Percentiles rank a stretch among this genome's conserved stretches.
These are phyloP conservation scores for Beauveria medogensis DNA, from an alignment of 2,329 filamentous ascomycete genomes.

Conservation along the genomic window DNA sequence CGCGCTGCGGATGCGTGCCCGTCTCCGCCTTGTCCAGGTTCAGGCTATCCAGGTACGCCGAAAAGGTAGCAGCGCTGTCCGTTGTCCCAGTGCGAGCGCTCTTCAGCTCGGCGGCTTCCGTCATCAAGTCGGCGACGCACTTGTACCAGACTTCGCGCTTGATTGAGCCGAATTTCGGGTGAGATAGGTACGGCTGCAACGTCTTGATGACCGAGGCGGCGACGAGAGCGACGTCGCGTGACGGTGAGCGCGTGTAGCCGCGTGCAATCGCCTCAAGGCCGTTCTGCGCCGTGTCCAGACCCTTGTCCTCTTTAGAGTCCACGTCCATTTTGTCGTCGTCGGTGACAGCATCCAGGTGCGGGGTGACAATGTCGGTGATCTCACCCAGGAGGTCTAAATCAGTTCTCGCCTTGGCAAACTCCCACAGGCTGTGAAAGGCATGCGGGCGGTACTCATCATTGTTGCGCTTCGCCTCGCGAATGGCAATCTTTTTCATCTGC, in stretches of 20 bases:
- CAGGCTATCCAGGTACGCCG: slow-evolving; percentile 38
- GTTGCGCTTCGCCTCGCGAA: slow-evolving; percentile 85
- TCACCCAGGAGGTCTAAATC: slow-evolving; percentile 65
- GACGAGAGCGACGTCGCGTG: slow-evolving; percentile 28
- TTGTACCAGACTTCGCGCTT: slow-evolving; percentile 46
- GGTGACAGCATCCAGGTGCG: slow-evolving; percentile 50
- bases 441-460: slow-evolving; percentile 76
- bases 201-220: slow-evolving; percentile 31
- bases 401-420: slow-evolving; percentile 58
- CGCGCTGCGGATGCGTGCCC: slow-evolving; percentile 44
- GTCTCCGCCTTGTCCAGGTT: slow-evolving; percentile 37
- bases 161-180: slow-evolving; percentile 31
- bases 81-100: slow-evolving; percentile 15
- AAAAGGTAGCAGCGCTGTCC: slow-evolving; percentile 15
- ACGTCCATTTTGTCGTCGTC: slow-evolving; percentile 63
- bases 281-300: slow-evolving; percentile 37
- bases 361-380: slow-evolving; percentile 54
- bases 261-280: slow-evolving; percentile 42
- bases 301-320: slow-evolving; percentile 43
- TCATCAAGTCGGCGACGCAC: slow-evolving; percentile 39
- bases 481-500: slow-evolving; percentile 69
- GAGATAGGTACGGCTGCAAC: slow-evolving; percentile 33
- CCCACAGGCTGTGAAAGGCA: slow-evolving; percentile 64
- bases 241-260: slow-evolving; percentile 37
- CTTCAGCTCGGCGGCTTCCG: slow-evolving; percentile 25